Percentiles rank a stretch among this genome's conserved stretches.
Conservation (phyloP, 1,284 basidiomycete genomes). For the Volvariella volvacea region DNA sequence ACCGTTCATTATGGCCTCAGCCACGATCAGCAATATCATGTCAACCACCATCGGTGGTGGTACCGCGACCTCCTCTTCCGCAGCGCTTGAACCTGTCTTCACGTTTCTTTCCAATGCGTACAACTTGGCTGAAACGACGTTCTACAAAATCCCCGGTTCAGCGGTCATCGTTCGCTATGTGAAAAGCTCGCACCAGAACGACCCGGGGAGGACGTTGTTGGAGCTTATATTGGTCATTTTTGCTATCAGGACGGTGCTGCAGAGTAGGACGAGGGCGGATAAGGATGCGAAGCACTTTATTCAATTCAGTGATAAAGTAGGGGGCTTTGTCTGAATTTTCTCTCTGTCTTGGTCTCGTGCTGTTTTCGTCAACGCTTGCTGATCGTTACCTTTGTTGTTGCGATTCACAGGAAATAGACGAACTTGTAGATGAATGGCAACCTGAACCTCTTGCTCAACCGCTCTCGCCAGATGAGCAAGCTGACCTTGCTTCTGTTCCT, state of each 20-base stretch:
- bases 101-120: constrained; percentile 50
- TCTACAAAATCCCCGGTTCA: constrained; percentile 81
- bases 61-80: constrained; percentile 11
- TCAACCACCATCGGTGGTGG: too few relatives aligned
- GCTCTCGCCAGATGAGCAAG: constrained; percentile 53
- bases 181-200: constrained; percentile 83
- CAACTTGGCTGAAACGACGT: constrained; percentile 48
- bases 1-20: too few relatives aligned
- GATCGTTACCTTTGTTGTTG: neutral
- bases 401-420: constrained; percentile 85
- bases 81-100: constrained; percentile 55
- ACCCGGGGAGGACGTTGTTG: constrained; percentile 87
- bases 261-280: constrained; percentile 85
- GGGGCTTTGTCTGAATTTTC: constrained; percentile 12
- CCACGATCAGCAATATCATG: too few relatives aligned
- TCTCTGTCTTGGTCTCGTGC: constrained; percentile 1
- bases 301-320: constrained; percentile 83
- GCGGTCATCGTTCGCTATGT: constrained; percentile 89
- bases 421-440: constrained; percentile 92
- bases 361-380: neutral
- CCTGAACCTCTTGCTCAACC: constrained; percentile 81
- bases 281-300: constrained; percentile 88
- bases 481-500: constrained; percentile 72
- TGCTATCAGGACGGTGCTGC: constrained; percentile 83
- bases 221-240: constrained; percentile 90